phyloP scores from a whole-genome alignment of 441 rosid species.

The Populus tomentosa region DNA sequence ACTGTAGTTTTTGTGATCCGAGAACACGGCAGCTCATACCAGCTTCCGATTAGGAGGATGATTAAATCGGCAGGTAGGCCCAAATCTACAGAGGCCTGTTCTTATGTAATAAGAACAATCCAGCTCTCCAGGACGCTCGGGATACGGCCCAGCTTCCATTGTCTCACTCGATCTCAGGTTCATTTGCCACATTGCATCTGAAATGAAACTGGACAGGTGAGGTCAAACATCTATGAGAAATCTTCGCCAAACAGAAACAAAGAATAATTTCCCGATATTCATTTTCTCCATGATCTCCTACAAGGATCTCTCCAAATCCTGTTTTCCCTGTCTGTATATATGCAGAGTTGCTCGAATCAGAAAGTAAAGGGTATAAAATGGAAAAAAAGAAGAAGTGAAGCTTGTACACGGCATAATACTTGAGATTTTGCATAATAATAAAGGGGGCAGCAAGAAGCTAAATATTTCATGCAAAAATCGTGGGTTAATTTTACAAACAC shows the following conservation, averaged over 20 bases:
- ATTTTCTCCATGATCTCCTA: background rate
- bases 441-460: background rate
- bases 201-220: constrained; percentile 13
- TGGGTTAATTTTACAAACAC: background rate
- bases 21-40: constrained; percentile 44
- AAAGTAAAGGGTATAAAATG: background rate
- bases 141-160: constrained; percentile 77
- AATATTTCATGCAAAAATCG: background rate
- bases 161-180: constrained; percentile 64
- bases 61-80: constrained; percentile 87
- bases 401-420: background rate
- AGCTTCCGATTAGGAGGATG: constrained; percentile 95
- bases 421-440: background rate
- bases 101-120: constrained; percentile 96
- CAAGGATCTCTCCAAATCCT: background rate
- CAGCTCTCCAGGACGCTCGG: constrained; percentile 89
- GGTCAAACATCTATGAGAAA: constrained; percentile 4
- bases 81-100: constrained; percentile 97
- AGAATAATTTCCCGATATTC: background rate
- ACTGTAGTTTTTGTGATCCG: constrained; percentile 11
- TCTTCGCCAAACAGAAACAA: background rate
- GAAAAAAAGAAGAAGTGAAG: background rate
- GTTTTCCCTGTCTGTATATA: background rate
- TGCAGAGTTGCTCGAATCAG: background rate
- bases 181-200: constrained; percentile 95